Percentiles rank a stretch among this genome's conserved stretches.
Conservation (phyloP, 2,329 filamentous ascomycete species). For the Aspergillus sp. region DNA sequence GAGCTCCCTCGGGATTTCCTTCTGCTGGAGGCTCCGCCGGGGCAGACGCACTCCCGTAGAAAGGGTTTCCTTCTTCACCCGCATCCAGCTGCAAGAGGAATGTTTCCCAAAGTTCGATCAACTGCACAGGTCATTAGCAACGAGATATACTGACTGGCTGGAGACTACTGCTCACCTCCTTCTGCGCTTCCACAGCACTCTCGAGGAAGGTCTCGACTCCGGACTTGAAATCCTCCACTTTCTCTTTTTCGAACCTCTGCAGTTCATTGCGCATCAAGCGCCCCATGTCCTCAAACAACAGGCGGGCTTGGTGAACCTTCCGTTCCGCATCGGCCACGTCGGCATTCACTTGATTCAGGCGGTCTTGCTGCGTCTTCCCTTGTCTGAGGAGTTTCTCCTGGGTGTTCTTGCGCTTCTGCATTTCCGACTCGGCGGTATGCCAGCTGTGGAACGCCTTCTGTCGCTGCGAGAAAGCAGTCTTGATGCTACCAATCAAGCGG, state of each 20-base stretch:
- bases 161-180: constrained; percentile 68
- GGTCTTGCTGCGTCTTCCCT: constrained; percentile 93
- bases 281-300: constrained; percentile 97
- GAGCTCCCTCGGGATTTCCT: constrained; percentile 9
- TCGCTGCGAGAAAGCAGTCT: constrained; percentile 85
- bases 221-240: constrained; percentile 98
- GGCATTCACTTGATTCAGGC: constrained; percentile 85
- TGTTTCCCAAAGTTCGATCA: constrained; percentile 94
- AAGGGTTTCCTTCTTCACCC: constrained; percentile 72
- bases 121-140: constrained; percentile 47
- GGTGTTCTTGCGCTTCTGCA: constrained; percentile 81
- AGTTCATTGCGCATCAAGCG: constrained; percentile 86
- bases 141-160: not conserved
- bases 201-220: constrained; percentile 97
- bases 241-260: constrained; percentile 92
- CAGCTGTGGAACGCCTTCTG: constrained; percentile 96
- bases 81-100: constrained; percentile 95
- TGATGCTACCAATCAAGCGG: constrained; percentile 89
- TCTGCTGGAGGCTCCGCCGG: constrained; percentile 20
- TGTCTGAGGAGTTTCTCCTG: constrained; percentile 96
- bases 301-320: constrained; percentile 82
- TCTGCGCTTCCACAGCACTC: constrained; percentile 95
- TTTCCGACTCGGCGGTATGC: constrained; percentile 85
- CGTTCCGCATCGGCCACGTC: constrained; percentile 95
- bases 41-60: constrained; percentile 34